phyloP scores from a whole-genome alignment of 177 flowering plant species.

The Vitis hybrid region DNA sequence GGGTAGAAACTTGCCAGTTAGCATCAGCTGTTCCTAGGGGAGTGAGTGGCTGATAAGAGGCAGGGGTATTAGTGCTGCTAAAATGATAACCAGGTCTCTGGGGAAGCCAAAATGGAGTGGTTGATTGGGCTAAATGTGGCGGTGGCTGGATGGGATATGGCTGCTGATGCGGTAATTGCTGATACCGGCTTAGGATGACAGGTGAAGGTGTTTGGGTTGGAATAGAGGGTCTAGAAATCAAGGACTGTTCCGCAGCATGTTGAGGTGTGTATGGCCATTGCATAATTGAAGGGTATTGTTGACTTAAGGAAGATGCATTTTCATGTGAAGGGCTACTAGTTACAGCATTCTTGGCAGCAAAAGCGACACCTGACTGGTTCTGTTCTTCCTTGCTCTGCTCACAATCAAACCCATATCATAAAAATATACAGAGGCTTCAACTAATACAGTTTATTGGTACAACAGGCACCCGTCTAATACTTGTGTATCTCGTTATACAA shows the following conservation, averaged over 20 bases:
- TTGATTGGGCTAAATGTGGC: conserved; percentile 6
- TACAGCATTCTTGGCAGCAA: conserved; percentile 2
- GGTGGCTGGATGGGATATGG: conserved; percentile 9
- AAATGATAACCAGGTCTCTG: conserved; percentile 5
- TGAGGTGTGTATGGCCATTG: conserved; percentile 9
- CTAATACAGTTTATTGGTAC: neutral
- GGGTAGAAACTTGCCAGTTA: conserved; percentile 15
- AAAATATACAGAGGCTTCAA: neutral
- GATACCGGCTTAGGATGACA: neutral
- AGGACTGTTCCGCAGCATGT: conserved; percentile 6
- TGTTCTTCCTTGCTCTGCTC: conserved; percentile 14
- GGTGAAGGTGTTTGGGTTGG: conserved; percentile 2
- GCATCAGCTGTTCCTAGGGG: conserved; percentile 4
- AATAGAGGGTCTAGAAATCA: conserved; percentile 3
- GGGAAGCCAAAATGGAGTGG: conserved; percentile 13
- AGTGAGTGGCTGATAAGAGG: conserved; percentile 10
- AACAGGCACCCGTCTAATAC: neutral
- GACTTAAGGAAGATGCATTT: conserved; percentile 7
- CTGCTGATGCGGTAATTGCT: neutral
- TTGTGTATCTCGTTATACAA: neutral
- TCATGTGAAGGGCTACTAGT: conserved; percentile 8
- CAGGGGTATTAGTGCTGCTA: conserved; percentile 2
- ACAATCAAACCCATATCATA: neutral
- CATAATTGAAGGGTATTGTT: conserved; percentile 7
- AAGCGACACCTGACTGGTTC: conserved; percentile 1